Evolutionary conservation across 805 yeast species (phyloP), one percentile per base, ranked within the genome.

Genomic region (Saccharomycopsis capsularis): DNA sequence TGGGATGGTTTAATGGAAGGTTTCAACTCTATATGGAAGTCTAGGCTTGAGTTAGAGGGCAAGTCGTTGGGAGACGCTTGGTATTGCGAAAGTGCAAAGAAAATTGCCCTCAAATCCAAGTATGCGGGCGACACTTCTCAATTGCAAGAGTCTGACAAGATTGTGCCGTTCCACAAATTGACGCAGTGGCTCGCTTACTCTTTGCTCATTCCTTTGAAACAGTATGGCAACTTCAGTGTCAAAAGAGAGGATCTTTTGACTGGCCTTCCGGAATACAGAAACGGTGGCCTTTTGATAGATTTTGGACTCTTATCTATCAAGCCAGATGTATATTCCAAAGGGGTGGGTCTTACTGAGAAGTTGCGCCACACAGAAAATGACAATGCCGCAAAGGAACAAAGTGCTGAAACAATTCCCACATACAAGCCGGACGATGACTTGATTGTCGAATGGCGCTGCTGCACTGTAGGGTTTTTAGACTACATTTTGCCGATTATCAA

Each of bases 121-220:
- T 25, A 56, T 1, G 56, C 55, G 7, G 53, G 57, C 0, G 43
- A 50, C 2, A 60, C 57, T 4, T 19, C 25, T 11, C n/a, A 43
- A n/a, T 39, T 53, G 4, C 16, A 29, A 18, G 73, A 68, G 35
- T 54, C 66, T 54, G 63, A 66, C 16, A 64, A 64, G 40, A 71
- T 79, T 42, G 77, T 77, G 16, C 79, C 85, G 2, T 80, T 80
- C 62, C 85, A 80, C 56, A 80, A 81, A 51, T 66, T 81, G 35
- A 78, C 83, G 0, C 86, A 80, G 60, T 80, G 85, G 85, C 64
- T 80, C 7, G 74, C 82, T 19, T 80, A 80, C 58, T 80, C 85
- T 1, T 60, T 80, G 44, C 59, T 80, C 18, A 69, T 71, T 13
- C 85, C 84, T 4, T 63, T 81, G 41, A 67, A 65, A 44, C 61